Conservation (phyloP, 1,284 basidiomycete genomes). For the Leccinum subrobustum region DNA sequence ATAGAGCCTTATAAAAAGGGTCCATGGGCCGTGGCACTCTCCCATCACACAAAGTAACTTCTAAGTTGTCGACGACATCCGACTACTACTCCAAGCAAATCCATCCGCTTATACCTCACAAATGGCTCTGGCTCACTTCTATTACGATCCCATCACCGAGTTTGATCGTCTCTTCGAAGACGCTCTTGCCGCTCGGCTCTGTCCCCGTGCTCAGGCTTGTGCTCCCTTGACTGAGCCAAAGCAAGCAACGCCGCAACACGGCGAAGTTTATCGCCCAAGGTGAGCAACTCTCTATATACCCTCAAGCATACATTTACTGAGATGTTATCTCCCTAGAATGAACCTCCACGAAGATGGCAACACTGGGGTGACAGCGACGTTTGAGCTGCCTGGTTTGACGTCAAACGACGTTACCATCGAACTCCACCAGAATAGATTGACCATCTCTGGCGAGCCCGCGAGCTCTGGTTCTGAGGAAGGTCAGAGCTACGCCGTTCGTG, state of each 20-base stretch:
- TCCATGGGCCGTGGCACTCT: neutral
- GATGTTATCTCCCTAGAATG: neutral
- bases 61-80: neutral
- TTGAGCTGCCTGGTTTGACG: neutral
- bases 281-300: neutral
- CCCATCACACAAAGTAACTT: neutral
- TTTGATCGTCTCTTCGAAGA: neutral
- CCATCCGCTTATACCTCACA: neutral
- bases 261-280: neutral
- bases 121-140: constrained; percentile 12
- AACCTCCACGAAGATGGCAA: neutral
- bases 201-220: neutral
- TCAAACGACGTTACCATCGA: neutral
- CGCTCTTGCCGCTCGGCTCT: neutral
- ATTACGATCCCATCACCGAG: neutral
- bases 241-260: neutral
- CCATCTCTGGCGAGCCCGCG: neutral
- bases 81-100: neutral
- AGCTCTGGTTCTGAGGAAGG: neutral
- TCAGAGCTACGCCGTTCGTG: neutral
- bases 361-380: neutral
- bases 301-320: neutral
- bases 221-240: neutral
- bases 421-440: neutral
- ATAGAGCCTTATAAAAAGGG: constrained; percentile 13